Percentiles rank a stretch among this genome's conserved stretches.
Evolutionary conservation across 2,329 filamentous ascomycete genomes (phyloP).

Genomic region (Didymella pinodella): DNA sequence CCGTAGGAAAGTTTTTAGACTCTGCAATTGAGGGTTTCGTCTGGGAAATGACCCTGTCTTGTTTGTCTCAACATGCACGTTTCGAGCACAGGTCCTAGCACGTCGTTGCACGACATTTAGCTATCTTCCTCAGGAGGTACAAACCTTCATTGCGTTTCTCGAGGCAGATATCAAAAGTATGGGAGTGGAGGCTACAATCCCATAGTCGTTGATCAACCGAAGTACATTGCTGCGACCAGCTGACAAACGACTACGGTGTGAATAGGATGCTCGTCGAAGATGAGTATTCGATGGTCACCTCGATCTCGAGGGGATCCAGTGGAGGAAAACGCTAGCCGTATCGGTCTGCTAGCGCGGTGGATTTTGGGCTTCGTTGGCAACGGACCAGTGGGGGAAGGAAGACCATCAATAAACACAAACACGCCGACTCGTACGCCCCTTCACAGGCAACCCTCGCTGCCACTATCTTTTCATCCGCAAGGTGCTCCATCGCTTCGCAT

Average conservation of each 20-base stretch:
- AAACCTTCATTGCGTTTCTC: background rate
- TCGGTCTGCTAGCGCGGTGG: conserved; percentile 28
- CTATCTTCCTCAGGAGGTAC: background rate
- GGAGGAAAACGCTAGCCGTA: conserved; percentile 1
- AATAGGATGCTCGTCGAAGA: background rate
- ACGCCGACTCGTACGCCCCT: conserved; percentile 20
- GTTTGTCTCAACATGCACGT: background rate
- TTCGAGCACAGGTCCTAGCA: background rate
- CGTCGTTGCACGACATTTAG: background rate
- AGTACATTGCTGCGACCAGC: background rate
- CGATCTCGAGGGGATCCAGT: background rate
- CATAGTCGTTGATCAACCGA: background rate
- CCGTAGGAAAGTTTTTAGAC: too few species aligned
- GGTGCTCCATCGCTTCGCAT: conserved; percentile 12
- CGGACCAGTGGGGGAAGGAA: conserved; percentile 11
- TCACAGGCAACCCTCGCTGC: conserved; percentile 10
- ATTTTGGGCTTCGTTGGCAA: conserved; percentile 27
- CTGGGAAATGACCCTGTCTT: background rate
- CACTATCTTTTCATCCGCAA: conserved; percentile 15
- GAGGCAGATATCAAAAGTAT: background rate
- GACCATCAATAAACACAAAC: conserved; percentile 42
- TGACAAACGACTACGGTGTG: background rate
- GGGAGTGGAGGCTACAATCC: too few species aligned
- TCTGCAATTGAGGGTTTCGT: background rate
- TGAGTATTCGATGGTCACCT: background rate